Evolutionary conservation across 768 basidiomycete species (phyloP).

Genomic region (Cubamyces lactineus): DNA sequence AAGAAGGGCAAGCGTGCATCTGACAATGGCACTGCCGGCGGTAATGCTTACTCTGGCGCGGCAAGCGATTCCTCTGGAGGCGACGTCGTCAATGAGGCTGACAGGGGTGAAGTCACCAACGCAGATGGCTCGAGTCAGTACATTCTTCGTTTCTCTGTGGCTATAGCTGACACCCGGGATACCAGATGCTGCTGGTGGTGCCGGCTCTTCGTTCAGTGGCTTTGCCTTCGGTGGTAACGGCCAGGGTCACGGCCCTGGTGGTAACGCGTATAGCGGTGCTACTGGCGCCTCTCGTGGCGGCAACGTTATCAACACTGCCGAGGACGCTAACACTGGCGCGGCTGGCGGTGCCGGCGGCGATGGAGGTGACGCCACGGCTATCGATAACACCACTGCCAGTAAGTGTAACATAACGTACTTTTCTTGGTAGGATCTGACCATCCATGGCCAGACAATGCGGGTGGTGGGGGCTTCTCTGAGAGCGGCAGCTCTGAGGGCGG

Average conservation of each 20-base stretch:
- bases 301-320: conserved; percentile 12
- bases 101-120: conserved; percentile 17
- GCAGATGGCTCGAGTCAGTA: conserved; percentile 27
- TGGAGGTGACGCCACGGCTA: background rate
- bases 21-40: conserved; percentile 30
- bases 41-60: conserved; percentile 34
- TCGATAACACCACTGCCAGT: conserved; percentile 24
- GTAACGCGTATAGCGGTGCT: conserved; percentile 26
- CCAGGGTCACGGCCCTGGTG: conserved; percentile 25
- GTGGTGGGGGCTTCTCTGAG: conserved; percentile 24
- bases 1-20: conserved; percentile 27
- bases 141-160: background rate
- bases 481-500: conserved; percentile 27
- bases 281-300: conserved; percentile 25
- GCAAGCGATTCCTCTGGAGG: conserved; percentile 29
- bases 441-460: conserved; percentile 13
- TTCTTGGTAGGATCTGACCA: background rate
- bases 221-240: conserved; percentile 27
- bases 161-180: background rate
- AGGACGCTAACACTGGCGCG: background rate
- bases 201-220: conserved; percentile 25
- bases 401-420: background rate
- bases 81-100: conserved; percentile 19
- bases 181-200: conserved; percentile 23
- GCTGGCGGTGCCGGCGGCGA: background rate